A percentile compares a stretch with the other conserved stretches of the same genome.
Evolutionary conservation across 208 protist genomes (phyloP).

Genomic region (Leishmania lainsoni): DNA sequence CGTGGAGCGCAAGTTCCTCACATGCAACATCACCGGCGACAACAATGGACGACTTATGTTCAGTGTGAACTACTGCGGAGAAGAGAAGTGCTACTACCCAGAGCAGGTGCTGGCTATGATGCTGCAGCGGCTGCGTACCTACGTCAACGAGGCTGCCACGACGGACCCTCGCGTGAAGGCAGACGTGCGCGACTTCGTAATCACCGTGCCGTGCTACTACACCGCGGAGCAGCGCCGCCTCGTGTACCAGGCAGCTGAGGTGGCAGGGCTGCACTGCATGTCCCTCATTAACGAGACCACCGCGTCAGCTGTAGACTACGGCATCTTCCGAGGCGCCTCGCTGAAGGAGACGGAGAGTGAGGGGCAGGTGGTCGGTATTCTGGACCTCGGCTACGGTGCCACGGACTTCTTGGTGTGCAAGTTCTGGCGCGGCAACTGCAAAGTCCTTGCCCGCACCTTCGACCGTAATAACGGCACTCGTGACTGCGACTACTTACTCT

Average conservation of each 20-base stretch:
- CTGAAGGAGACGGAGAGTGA: conserved; percentile 87
- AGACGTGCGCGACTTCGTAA: conserved; percentile 80
- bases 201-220: conserved; percentile 90
- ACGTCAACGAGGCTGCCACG: conserved; percentile 79
- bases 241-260: conserved; percentile 82
- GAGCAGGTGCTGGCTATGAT: conserved; percentile 94
- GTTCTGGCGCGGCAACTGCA: conserved; percentile 87
- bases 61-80: conserved; percentile 78
- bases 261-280: conserved; percentile 89
- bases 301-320: conserved; percentile 90
- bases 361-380: conserved; percentile 79
- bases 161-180: conserved; percentile 54
- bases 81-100: conserved; percentile 80
- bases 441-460: conserved; percentile 76
- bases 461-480: conserved; percentile 85
- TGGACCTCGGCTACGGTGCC: conserved; percentile 89
- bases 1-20: conserved; percentile 65
- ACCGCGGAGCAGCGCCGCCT: conserved; percentile 81
- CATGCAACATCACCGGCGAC: conserved; percentile 64
- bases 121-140: conserved; percentile 76
- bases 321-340: conserved; percentile 82
- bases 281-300: conserved; percentile 91
- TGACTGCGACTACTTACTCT: conserved; percentile 85
- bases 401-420: conserved; percentile 77
- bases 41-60: conserved; percentile 79